Conservation (phyloP, 2,329 filamentous ascomycete genomes). For the Phyllosticta citrichinensis region DNA sequence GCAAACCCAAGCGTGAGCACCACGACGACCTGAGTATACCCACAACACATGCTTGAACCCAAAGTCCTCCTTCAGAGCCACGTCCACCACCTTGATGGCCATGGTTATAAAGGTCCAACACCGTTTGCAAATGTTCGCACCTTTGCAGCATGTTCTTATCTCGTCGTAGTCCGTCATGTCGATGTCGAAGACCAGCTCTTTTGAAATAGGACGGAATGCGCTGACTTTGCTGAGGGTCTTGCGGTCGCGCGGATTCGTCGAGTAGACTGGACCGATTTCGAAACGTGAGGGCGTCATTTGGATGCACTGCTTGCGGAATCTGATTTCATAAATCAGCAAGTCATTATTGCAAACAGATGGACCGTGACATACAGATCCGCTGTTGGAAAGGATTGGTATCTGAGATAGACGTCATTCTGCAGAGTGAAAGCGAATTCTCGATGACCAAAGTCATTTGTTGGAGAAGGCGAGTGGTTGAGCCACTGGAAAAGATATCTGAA, state of each 20-base stretch:
- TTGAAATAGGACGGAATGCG: constrained; percentile 76
- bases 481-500: constrained; percentile 94
- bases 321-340: constrained; percentile 22
- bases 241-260: constrained; percentile 82
- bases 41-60: constrained; percentile 95
- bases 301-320: constrained; percentile 83
- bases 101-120: constrained; percentile 98
- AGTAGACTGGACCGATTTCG: constrained; percentile 97
- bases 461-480: constrained; percentile 86
- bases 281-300: constrained; percentile 84
- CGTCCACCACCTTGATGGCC: constrained; percentile 89
- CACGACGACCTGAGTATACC: constrained; percentile 95
- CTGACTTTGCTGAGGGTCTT: constrained; percentile 74
- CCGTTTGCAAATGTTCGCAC: constrained; percentile 84
- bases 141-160: constrained; percentile 87
- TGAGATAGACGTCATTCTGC: constrained; percentile 82
- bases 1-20: constrained; percentile 96
- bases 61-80: constrained; percentile 83
- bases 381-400: constrained; percentile 73
- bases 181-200: constrained; percentile 98
- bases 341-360: not conserved
- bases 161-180: constrained; percentile 99
- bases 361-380: constrained; percentile 45
- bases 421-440: constrained; percentile 94
- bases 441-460: constrained; percentile 79